A percentile compares a stretch with the other conserved stretches of the same genome.
Evolutionary conservation across 495 filamentous ascomycete genomes (phyloP).

Genomic region (Elasticomyces elasticus): DNA sequence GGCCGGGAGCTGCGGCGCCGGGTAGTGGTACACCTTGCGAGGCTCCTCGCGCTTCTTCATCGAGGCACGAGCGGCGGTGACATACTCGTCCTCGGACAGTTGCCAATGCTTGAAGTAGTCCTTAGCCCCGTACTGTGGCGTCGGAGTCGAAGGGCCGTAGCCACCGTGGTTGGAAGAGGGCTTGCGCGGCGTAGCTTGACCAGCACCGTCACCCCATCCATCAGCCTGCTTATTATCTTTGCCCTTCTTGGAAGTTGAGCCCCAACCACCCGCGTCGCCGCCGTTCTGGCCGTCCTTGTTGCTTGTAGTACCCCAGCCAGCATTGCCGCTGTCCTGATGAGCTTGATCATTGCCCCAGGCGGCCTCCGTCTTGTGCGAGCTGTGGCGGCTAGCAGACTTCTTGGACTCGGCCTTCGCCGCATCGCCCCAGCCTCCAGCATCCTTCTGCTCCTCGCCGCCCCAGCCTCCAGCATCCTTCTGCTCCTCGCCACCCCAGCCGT

Average conservation of each 20-base stretch:
- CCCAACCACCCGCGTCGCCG: background rate
- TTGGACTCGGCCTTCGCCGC: background rate
- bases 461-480: background rate
- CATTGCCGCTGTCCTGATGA: background rate
- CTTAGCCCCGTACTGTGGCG: background rate
- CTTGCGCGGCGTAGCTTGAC: background rate
- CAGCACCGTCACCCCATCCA: background rate
- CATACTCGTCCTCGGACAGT: background rate
- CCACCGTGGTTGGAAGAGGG: background rate
- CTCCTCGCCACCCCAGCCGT: background rate
- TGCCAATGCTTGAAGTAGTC: conserved; percentile 14
- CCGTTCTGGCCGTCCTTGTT: background rate
- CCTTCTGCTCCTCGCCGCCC: background rate
- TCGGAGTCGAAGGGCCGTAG: background rate
- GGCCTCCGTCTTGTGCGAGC: background rate
- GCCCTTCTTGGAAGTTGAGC: background rate
- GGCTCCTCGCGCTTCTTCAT: background rate
- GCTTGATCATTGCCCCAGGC: background rate
- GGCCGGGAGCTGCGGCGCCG: conserved; percentile 12
- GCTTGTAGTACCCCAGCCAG: background rate
- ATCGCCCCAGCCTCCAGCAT: background rate
- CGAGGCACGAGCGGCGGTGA: no score
- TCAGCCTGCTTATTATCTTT: background rate
- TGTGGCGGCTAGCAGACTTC: background rate
- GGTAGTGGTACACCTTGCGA: conserved; percentile 13